Base-by-base conservation (phyloP, 23 red algal genomes). In the Gracilaria gracilis region DNA sequence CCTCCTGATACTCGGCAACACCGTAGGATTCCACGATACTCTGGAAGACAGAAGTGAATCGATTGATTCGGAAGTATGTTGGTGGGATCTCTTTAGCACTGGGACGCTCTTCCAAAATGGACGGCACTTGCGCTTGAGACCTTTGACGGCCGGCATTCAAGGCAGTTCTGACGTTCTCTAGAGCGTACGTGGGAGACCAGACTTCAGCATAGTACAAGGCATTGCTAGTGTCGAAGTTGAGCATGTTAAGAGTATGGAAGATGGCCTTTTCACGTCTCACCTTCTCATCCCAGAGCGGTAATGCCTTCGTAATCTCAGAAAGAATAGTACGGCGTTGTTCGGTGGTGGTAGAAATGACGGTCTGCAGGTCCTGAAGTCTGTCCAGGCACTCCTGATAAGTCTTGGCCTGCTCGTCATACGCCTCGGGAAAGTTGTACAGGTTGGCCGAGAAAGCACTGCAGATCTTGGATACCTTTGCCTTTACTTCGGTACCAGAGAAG, bases 1-100 rank as follows among this genome's bases (percentile, higher is more conserved):
- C 93, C 64, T 98, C 97, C 47, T 94, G 85, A 83, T 98, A 98
- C 37, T 87, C 83, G 0, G 97, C 90, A 8, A 98, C 84, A 59
- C 94, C 93, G 80, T 98, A 98, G 13, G 93, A 86, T 50, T 98
- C 97, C 19, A 98, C 89, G 59, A 98, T 93, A 83, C 86, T 84
- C 72, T 98, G 97, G 76, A 95, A 98, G 5, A 98, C 94, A 46
- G 83, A 50, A 24, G 97, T 98, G 66, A 98, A 98, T 39, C 91
- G 90, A 89, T 98, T 98, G 44, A 85, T 67, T 24, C 88, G 75
- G 81, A 88, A 98, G 29, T 84, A 92, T 11, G 97, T 98, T 5
- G 97, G 97, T 36, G 97, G 93, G 11, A 71, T 67, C 47, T 84
- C 93, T 23, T 95, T 88, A 5, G 37, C 40, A 25, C 44, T 42